phyloP scores from a whole-genome alignment of 306 rosid species.

The Medicago truncatula region MtrunA17r5.0-ANR NC_053048.1:54793501-54794000 shows the following conservation, averaged over 20 bases:
- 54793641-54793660: slow-evolving; percentile 47
- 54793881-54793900: no score
- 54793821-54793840: background rate
- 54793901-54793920: no score
- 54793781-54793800: background rate
- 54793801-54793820: background rate
- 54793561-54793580: slow-evolving; percentile 36
- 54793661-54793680: slow-evolving; percentile 62
- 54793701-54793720: slow-evolving; percentile 29
- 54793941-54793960: no score
- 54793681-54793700: slow-evolving; percentile 62
- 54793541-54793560: slow-evolving; percentile 53
- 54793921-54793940: no score
- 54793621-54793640: background rate
- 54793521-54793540: background rate
- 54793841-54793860: background rate
- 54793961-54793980: no score
- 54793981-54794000: no score
- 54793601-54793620: background rate
- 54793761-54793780: background rate
- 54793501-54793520: background rate
- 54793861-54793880: no score
- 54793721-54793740: background rate
- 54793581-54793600: slow-evolving; percentile 38
- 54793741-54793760: background rate